Conservation (phyloP, 2,329 filamentous ascomycete genomes). For the Fusarium pseudonygamai region DNA sequence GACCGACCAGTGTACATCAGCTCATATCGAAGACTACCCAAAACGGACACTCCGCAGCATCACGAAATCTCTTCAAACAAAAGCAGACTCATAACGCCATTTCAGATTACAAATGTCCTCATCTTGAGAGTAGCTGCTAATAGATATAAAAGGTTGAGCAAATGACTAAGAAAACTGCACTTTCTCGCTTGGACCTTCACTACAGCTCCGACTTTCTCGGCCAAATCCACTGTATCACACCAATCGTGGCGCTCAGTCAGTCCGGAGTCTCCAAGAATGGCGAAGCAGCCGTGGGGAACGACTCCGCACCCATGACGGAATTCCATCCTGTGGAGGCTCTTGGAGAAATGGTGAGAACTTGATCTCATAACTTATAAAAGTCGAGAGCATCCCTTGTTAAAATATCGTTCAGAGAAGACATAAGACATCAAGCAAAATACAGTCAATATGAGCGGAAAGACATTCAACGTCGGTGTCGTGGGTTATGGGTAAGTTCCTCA, state of each 20-base stretch:
- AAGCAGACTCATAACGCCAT: background rate
- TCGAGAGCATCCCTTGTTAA: no score
- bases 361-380: constrained; percentile 13
- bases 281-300: constrained; percentile 35
- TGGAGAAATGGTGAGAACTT: constrained; percentile 2
- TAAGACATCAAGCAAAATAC: background rate
- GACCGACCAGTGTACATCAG: background rate
- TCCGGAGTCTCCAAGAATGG: constrained; percentile 15
- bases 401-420: no score
- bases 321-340: constrained; percentile 24
- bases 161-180: constrained; percentile 20
- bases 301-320: constrained; percentile 40
- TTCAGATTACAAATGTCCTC: background rate
- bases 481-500: constrained; percentile 58
- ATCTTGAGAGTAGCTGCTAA: background rate
- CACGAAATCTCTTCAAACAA: background rate
- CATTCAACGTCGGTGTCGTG: constrained; percentile 61
- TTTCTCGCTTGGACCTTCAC: constrained; percentile 36
- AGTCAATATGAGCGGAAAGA: constrained; percentile 48
- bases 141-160: background rate
- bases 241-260: constrained; percentile 29
- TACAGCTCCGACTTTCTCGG: constrained; percentile 30
- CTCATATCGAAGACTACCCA: background rate
- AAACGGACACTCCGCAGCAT: constrained; percentile 10
- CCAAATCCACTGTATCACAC: constrained; percentile 33